Base-by-base conservation (phyloP, 495 filamentous ascomycete genomes). In the Daldinia bambusicola region DNA sequence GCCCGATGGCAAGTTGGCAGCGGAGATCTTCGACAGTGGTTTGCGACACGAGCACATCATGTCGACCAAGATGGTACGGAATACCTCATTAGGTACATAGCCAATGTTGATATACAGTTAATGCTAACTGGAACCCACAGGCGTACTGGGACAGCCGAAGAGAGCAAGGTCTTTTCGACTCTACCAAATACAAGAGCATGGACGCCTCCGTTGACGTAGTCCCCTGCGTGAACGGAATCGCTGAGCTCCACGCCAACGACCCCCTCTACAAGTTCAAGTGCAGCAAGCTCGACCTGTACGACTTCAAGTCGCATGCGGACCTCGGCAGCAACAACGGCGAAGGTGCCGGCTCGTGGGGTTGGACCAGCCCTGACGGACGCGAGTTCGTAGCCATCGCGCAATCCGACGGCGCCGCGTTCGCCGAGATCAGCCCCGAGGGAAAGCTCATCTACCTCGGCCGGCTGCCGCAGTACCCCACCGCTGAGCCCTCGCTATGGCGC, bases 311-410 rank as follows among this genome's bases (percentile, higher is more conserved):
- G 34, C 87, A 89, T 72, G 78, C 78, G 0, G 80, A 81, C 48
- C 77, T 89, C 3, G 85, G 86, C 13, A 85, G 81, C 63, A 70
- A 64, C 34, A 72, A 64, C 16, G 80, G 79, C 52, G 71, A 76
- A 60, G 81, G 81, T n/a, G 74, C 81, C n/a, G 78, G 76, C 6
- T 82, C 80, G 0, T 84, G 81, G 82, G 87, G 86, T 1, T 88
- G 87, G 87, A 89, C 87, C 0, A 85, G 82, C 7, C 69, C 73
- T 0, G 78, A 82, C n/a, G 87, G 85, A n/a, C 83, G 86, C 12
- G 87, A 89, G 63, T 84, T 89, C 72, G 79, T 86, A 30, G 86
- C 84, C 36, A 81, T 89, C 43, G 86, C 81, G 1, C 87, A 89
- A 67, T 79, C 79, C 31, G 87, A 89, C 59, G 87, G 87, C 14